A percentile compares a stretch with the other conserved stretches of the same genome.
phyloP scores from a whole-genome alignment of 1,284 basidiomycete species.

The Salmacisia buchloeana region DNA sequence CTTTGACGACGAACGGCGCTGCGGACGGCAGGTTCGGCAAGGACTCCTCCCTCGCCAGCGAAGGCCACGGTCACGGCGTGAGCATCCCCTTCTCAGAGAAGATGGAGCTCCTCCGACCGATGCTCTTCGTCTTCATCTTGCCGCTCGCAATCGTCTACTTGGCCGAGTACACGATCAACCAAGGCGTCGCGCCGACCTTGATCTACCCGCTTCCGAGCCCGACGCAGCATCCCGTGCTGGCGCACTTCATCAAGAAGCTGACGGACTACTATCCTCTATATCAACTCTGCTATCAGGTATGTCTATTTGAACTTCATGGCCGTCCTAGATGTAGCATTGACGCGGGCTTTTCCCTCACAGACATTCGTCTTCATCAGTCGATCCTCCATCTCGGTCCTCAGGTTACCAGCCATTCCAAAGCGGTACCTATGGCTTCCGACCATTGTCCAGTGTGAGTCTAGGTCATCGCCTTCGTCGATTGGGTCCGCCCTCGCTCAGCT shows the following conservation, averaged over 20 bases:
- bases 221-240: conserved; percentile 61
- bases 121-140: conserved; percentile 42
- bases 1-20: background rate
- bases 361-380: conserved; percentile 91
- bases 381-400: conserved; percentile 75
- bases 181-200: conserved; percentile 67
- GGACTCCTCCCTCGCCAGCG: background rate
- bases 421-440: conserved; percentile 69
- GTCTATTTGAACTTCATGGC: background rate
- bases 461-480: background rate
- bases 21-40: too few relatives aligned
- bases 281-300: conserved; percentile 49
- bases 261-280: conserved; percentile 85
- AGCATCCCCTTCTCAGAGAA: conserved; percentile 36
- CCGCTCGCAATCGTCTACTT: conserved; percentile 47
- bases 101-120: conserved; percentile 38
- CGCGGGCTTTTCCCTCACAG: conserved; percentile 84
- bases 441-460: conserved; percentile 56
- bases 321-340: too few relatives aligned
- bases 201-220: conserved; percentile 75
- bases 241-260: conserved; percentile 73
- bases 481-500: background rate
- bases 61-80: conserved; percentile 5
- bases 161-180: conserved; percentile 49
- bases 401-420: conserved; percentile 73